Base-by-base conservation (phyloP, 768 basidiomycete species). In the Pleurotus tuber-regium region DNA sequence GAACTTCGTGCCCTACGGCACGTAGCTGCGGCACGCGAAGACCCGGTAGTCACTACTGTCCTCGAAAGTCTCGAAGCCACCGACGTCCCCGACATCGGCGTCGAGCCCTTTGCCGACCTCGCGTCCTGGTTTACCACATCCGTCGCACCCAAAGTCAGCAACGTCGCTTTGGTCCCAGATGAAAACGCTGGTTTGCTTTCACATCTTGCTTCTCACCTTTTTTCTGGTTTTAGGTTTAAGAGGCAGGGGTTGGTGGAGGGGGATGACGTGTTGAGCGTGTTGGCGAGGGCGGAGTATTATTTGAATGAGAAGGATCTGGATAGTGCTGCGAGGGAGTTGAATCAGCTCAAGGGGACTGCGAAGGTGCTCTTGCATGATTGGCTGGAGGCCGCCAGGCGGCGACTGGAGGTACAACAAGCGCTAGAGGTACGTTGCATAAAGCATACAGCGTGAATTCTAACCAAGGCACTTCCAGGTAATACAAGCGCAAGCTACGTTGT, bases 271-370 rank as follows among this genome's bases (percentile, higher is more conserved):
- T 71, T 92, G 51, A 92, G 89, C 60, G 87, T 92, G 51, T 65
- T 99, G 29, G 84, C 94, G 3, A 74, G 97, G 42, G 94, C 94
- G 4, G 92, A 97, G 70, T 84, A 89, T 65, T 81, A 90, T 66
- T 68, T 98, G 63, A 86, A 86, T 54, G 91, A 95, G 72, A 94
- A 97, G 75, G 92, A 98, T 62, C 69, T 99, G 53, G 96, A 95
- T 59, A 78, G 74, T 57, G 96, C 96, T 16, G 75, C 94, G 29
- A 77, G 96, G 50, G 95, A 98, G 70, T 74, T 98, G 24, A 99
- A 98, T 66, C 89, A 92, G 67, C 71, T 99, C 50, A 82, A 76
- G 28, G 96, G 95, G 1, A 83, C 88, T 53, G 88, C 88, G 12
- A 88, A 85, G 67, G 64, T 77, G 47, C 63, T 96, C 38, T 60